Base-by-base conservation (phyloP, 2,329 filamentous ascomycete species). In the Cladosporium velox region DNA sequence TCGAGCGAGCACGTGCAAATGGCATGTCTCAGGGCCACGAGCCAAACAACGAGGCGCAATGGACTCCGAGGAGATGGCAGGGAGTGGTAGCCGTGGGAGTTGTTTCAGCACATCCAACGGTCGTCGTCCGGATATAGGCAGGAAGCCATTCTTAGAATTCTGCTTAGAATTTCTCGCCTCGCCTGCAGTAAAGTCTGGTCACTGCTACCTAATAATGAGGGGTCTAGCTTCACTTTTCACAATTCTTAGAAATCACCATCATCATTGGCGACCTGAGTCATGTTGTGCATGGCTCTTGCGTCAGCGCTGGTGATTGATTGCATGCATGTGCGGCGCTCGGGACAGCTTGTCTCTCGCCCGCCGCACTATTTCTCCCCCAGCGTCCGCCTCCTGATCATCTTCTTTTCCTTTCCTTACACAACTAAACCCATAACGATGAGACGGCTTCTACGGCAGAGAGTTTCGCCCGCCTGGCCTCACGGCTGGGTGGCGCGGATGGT, bases 371-470 rank as follows among this genome's bases (percentile, higher is more conserved):
- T 47, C 18, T 21, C n/a, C 10, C 41, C 41, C 41, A 21, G 41
- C 14, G 41, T 8, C 6, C 41, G 41, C 41, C 41, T 47, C 41
- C 41, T 47, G 41, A 47, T 69, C 77, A 73, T 71, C 49, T 52
- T 52, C 52, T 32, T 82, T 80, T 14, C 34, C 80, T 77, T 81
- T 85, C 83, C 80, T 77, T 79, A 87, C 79, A 85, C 88, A 91
- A 92, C 89, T 92, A 92, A 87, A 87, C 86, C 88, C 89, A 88
- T 87, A 78, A 84, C 90, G 90, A 93, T 86, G 90, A 91, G 88
- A 83, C 82, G 85, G 86, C 85, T 85, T 84, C 76, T 80, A 78
- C 77, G 78, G 76, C 83, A 84, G 80, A 77, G 73, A 68, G 69
- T 54, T 69, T 73, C 72, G 72, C 83, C 85, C 81, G 85, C 80